These are phyloP conservation scores for Claviceps maximensis DNA, from an alignment of 2,329 filamentous ascomycete genomes.

Conservation along the genomic window DNA sequence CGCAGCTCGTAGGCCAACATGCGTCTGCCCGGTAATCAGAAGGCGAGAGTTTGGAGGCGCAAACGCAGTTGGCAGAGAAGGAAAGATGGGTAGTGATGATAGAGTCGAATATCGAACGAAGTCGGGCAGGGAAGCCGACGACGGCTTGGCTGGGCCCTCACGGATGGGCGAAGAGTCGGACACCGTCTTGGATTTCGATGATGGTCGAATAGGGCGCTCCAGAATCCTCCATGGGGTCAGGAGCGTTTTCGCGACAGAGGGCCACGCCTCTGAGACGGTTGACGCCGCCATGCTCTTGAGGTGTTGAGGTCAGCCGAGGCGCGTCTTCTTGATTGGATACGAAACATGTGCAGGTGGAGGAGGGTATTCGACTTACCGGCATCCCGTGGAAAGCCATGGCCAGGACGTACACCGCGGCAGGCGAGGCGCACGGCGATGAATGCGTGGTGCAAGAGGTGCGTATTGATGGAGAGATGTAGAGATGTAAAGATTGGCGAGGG, in stretches of 20 bases:
- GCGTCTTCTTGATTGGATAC: background rate
- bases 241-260: constrained; percentile 29
- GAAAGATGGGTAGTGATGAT: background rate
- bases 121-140: constrained; percentile 13
- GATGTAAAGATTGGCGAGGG: background rate
- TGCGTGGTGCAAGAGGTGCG: background rate
- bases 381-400: constrained; percentile 18
- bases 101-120: constrained; percentile 15
- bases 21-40: constrained; percentile 13
- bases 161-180: background rate
- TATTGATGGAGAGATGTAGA: background rate
- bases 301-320: constrained; percentile 9
- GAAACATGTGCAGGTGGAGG: background rate
- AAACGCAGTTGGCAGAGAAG: constrained; percentile 1
- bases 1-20: constrained; percentile 17
- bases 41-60: constrained; percentile 8
- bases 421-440: background rate
- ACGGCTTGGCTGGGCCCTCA: constrained; percentile 8
- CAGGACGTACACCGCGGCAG: background rate
- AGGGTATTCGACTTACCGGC: constrained; percentile 12
- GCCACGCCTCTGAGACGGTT: constrained; percentile 31
- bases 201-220: constrained; percentile 5
- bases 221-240: constrained; percentile 20
- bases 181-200: constrained; percentile 2
- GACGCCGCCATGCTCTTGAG: constrained; percentile 28